phyloP scores from a whole-genome alignment of 768 basidiomycete species.

The Saitozyma podzolica region DNA sequence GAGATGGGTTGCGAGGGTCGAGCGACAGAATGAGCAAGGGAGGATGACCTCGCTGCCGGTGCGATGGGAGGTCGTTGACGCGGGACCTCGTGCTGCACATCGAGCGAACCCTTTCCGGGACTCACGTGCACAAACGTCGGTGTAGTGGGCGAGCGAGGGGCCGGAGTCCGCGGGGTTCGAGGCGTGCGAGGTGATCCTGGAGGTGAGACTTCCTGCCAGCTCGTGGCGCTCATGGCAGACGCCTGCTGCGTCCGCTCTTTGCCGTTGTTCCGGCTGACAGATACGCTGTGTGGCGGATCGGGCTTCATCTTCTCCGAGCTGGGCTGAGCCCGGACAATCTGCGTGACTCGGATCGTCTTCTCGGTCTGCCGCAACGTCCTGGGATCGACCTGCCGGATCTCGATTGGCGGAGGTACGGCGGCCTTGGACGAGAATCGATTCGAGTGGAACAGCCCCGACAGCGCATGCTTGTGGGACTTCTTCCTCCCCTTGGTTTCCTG shows the following conservation, averaged over 20 bases:
- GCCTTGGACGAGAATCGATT: conserved; percentile 1
- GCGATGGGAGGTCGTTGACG: neutral
- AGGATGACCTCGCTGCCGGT: neutral
- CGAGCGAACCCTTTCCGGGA: neutral
- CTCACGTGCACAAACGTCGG: neutral
- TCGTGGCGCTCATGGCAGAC: no score
- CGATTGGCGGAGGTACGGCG: neutral
- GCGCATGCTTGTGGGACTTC: conserved; percentile 15
- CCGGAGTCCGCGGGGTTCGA: neutral
- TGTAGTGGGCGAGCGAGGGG: neutral
- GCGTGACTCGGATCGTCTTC: neutral
- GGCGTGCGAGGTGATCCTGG: neutral
- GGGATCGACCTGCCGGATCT: neutral
- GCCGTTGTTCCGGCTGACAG: neutral
- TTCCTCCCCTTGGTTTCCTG: conserved; percentile 9
- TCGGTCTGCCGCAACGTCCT: neutral
- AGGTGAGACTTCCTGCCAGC: neutral
- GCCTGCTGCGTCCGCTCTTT: neutral
- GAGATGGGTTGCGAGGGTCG: neutral
- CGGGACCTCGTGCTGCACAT: neutral
- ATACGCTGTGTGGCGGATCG: neutral
- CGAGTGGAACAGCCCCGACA: conserved; percentile 14
- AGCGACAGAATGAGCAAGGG: neutral
- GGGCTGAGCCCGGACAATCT: neutral
- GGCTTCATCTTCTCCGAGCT: neutral